Base-by-base conservation (phyloP, 257 asterid genomes). In the Petrea volubilis region DNA sequence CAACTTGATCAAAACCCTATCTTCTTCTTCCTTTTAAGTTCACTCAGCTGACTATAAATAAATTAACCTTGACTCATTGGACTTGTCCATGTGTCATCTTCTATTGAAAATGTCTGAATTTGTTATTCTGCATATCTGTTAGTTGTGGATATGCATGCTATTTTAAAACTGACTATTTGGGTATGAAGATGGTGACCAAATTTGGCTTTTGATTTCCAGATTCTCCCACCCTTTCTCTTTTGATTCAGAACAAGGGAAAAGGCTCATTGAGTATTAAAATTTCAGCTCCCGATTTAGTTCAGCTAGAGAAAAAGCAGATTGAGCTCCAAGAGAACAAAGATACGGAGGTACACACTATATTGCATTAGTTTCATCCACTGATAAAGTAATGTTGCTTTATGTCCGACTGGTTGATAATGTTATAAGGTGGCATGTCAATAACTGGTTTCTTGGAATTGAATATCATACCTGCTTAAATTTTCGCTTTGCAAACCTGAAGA, bases 181-280 rank as follows among this genome's bases (percentile, higher is more conserved):
- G 29, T 8, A 27, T 25, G 29, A 57, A 31, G 56, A 41, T 2
- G 13, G 44, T 69, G 47, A 43, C 29, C 17, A 47, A 11, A 3
- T 43, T 10, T 72, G 74, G 50, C 70, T 74, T 61, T 78, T 69
- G 71, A 53, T 58, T 27, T 62, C 41, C 91, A 93, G 98, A 93
- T 47, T 85, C 96, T 57, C 95, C 96, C 27, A 84, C 83, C 3
- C 92, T 88, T 71, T 93, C 97, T 6, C 91, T 93, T 65, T 77
- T 90, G 82, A 83, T 93, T 80, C 93, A 87, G 73, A 90, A 90
- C 90, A 83, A 76, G 78, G 96, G 90, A 74, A 84, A 85, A 80
- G 82, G 46, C 59, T 36, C 87, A 50, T 77, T 77, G 12, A 80
- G 47, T 50, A 84, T 93, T 68, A 65, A 63, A 31, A 83, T 93